Base-by-base conservation (phyloP, 352 stramenopile species). In the Stramenopiles sp. region DNA sequence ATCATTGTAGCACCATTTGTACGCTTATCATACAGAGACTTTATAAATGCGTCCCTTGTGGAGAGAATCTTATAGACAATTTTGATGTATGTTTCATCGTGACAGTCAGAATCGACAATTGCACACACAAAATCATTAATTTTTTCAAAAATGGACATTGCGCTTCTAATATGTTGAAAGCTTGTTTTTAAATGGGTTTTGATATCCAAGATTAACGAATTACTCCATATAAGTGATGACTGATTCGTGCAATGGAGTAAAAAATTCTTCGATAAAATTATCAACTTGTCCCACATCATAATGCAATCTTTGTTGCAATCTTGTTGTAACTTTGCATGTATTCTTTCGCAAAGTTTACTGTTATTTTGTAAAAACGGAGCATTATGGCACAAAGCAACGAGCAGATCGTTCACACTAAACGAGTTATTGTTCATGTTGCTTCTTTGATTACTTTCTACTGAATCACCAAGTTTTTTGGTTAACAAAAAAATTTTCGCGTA, bases 301-400 rank as follows among this genome's bases (percentile, higher is more conserved):
- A 33, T 33, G 30, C 4, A 4, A 33, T 4, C 22, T 14, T 4
- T 14, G 8, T 33, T 78, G 4, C 22, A 8, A 14, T 14, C 4
- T 14, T 14, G 30, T 78, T 31, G 30, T 14, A 78, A 14, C 4
- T 14, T 8, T 33, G 31, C 71, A 14, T 4, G 8, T 4, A 78
- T 14, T 78, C 71, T 78, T 31, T 4, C 71, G 31, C 30, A 31
- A 14, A 78, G 14, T 33, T 31, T 8, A 8, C 8, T 8, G 22
- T 78, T 78, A 78, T 78, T 78, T 33, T 78, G 71, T 78, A 78
- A 33, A 33, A 78, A 78, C 22, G 71, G 71, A 14, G 14, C 30
- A 33, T 33, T 4, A 33, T 78, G 1, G 30, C 8, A 33, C 71
- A 78, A 33, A 14, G 22, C 4, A 78, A 14, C 4, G 14, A 78